phyloP scores from a whole-genome alignment of 768 basidiomycete species.

The Floccularia luteovirens region DNA sequence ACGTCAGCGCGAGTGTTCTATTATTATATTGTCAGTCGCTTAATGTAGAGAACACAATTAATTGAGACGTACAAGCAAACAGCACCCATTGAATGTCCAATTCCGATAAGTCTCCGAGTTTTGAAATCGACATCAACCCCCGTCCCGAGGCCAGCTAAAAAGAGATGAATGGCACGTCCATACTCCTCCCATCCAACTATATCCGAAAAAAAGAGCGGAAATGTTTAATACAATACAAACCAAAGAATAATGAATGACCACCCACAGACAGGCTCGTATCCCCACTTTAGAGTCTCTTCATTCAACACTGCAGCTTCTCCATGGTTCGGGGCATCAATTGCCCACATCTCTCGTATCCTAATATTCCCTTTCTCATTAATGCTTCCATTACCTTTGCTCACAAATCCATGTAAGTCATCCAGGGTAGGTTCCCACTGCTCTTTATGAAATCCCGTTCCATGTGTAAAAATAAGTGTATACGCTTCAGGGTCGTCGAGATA shows the following conservation, averaged over 20 bases:
- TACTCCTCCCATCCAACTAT: constrained; percentile 51
- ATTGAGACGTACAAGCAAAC: constrained; percentile 27
- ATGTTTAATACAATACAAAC: neutral
- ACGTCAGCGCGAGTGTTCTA: constrained; percentile 35
- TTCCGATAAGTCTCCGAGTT: constrained; percentile 36
- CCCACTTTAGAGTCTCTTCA: constrained; percentile 29
- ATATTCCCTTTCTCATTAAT: too few relatives aligned
- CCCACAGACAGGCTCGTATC: constrained; percentile 35
- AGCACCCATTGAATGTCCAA: constrained; percentile 53
- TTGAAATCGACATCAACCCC: constrained; percentile 44
- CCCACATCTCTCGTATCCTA: constrained; percentile 41
- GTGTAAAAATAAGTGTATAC: constrained; percentile 40
- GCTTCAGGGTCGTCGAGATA: constrained; percentile 27
- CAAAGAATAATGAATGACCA: constrained; percentile 2
- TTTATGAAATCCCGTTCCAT: constrained; percentile 50
- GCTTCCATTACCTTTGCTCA: constrained; percentile 10
- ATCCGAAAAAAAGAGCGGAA: neutral
- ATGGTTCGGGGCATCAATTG: constrained; percentile 47
- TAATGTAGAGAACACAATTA: neutral
- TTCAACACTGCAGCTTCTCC: constrained; percentile 46
- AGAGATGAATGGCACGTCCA: constrained; percentile 34
- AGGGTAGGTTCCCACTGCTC: constrained; percentile 54
- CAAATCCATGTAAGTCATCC: constrained; percentile 30
- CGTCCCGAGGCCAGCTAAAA: constrained; percentile 38
- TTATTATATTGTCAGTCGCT: neutral